Evolutionary conservation across 352 stramenopile genomes (phyloP).

Genomic region (Pythium graminicola): DNA sequence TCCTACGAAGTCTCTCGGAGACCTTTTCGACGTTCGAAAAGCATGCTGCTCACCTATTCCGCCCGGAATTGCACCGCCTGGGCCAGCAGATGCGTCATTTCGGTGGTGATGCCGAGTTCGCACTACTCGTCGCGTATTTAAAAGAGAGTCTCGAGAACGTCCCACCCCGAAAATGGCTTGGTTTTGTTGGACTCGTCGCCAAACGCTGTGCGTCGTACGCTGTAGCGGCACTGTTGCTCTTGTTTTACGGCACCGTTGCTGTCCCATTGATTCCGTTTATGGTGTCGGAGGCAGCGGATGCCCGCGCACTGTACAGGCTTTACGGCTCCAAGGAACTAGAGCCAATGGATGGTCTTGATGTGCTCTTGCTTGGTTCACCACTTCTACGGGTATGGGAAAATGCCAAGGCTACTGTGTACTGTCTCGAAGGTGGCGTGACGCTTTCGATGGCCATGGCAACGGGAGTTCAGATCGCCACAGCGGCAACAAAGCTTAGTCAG

Average conservation of each 20-base stretch:
- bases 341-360: conserved; percentile 51
- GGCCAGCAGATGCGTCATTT: conserved; percentile 19
- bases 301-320: conserved; percentile 27
- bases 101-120: conserved; percentile 38
- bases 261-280: conserved; percentile 57
- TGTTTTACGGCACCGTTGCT: conserved; percentile 50
- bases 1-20: conserved; percentile 52
- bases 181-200: conserved; percentile 35
- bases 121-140: conserved; percentile 56
- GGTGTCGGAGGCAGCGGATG: conserved; percentile 35
- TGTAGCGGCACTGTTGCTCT: conserved; percentile 34
- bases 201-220: conserved; percentile 66
- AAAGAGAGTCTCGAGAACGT: conserved; percentile 51
- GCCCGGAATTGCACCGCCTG: conserved; percentile 28
- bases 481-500: conserved; percentile 39
- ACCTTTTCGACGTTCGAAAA: conserved; percentile 49
- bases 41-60: conserved; percentile 41
- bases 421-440: conserved; percentile 55
- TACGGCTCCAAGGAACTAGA: conserved; percentile 37
- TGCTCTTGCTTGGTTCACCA: conserved; percentile 64
- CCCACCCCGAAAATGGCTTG: conserved; percentile 35
- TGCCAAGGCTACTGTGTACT: conserved; percentile 59
- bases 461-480: conserved; percentile 47
- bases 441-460: conserved; percentile 55
- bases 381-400: conserved; percentile 70